Percentiles rank a stretch among this genome's conserved stretches.
Evolutionary conservation across 2,329 filamentous ascomycete genomes (phyloP).

Genomic region (Colletotrichum costaricense): DNA sequence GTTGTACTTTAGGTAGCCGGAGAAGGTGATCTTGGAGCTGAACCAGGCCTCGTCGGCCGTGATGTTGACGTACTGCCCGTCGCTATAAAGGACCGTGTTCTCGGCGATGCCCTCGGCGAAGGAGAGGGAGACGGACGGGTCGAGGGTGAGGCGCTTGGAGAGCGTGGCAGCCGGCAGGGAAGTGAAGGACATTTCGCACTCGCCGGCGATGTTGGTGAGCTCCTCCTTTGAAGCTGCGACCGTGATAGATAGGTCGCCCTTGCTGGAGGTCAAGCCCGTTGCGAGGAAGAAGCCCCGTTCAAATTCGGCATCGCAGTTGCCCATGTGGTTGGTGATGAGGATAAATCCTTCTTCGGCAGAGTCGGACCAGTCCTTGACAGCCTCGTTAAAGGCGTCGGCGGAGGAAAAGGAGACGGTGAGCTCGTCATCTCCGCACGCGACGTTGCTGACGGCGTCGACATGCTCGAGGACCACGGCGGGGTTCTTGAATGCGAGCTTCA

Average conservation of each 20-base stretch:
- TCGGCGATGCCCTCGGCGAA: constrained; percentile 38
- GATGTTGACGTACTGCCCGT: constrained; percentile 46
- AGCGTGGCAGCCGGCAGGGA: constrained; percentile 40
- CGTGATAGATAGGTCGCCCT: constrained; percentile 42
- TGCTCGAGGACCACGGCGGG: constrained; percentile 40
- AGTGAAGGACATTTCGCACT: constrained; percentile 41
- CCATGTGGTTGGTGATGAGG: constrained; percentile 55
- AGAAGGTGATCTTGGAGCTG: constrained; percentile 50
- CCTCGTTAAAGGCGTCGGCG: constrained; percentile 34
- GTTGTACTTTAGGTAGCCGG: constrained; percentile 54
- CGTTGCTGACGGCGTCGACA: constrained; percentile 33
- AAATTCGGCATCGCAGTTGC: constrained; percentile 51
- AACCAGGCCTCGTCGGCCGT: constrained; percentile 49
- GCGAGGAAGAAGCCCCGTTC: constrained; percentile 54
- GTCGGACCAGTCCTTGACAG: constrained; percentile 35
- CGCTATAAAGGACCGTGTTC: constrained; percentile 44
- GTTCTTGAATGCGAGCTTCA: constrained; percentile 37
- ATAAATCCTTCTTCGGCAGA: constrained; percentile 41
- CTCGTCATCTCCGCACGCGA: constrained; percentile 30
- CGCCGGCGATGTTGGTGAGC: constrained; percentile 46
- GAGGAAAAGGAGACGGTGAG: constrained; percentile 38
- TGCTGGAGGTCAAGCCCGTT: constrained; percentile 42
- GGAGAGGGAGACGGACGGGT: constrained; percentile 39
- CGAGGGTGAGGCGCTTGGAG: constrained; percentile 41
- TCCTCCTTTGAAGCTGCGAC: constrained; percentile 46